Percentiles rank a stretch among this genome's conserved stretches.
Evolutionary conservation across 2,329 filamentous ascomycete genomes (phyloP).

Genomic region (Xylariales sp.): DNA sequence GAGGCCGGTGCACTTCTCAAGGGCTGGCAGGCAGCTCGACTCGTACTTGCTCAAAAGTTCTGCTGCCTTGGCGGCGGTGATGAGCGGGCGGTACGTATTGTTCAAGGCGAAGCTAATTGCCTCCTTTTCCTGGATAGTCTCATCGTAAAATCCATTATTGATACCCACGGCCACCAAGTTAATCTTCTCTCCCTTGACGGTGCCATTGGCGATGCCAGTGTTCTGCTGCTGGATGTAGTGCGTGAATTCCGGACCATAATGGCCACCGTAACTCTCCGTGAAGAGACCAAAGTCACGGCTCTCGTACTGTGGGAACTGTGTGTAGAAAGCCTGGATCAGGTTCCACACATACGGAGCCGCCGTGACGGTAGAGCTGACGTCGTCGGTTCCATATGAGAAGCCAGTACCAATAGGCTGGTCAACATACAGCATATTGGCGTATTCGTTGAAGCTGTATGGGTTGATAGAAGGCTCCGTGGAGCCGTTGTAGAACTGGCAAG

Average conservation of each 20-base stretch:
- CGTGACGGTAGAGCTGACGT: slow-evolving; percentile 32
- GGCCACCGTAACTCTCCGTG: slow-evolving; percentile 25
- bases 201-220: slow-evolving; percentile 14
- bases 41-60: slow-evolving; percentile 11
- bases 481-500: slow-evolving; percentile 43
- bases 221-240: slow-evolving; percentile 22
- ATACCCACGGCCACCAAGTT: slow-evolving; percentile 20
- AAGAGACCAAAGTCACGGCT: slow-evolving; percentile 29
- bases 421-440: slow-evolving; percentile 65
- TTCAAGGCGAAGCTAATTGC: slow-evolving; percentile 15
- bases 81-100: slow-evolving; percentile 8
- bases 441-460: slow-evolving; percentile 59
- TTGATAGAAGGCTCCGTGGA: slow-evolving; percentile 48
- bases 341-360: slow-evolving; percentile 38
- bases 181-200: slow-evolving; percentile 13
- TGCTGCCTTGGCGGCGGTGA: slow-evolving; percentile 1
- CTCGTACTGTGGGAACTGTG: slow-evolving; percentile 45
- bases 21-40: slow-evolving; percentile 8
- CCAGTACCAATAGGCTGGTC: slow-evolving; percentile 50
- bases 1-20: slow-evolving; percentile 8
- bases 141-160: slow-evolving; percentile 20
- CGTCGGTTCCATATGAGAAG: slow-evolving; percentile 34
- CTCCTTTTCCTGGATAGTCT: slow-evolving; percentile 14
- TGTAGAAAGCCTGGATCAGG: slow-evolving; percentile 35
- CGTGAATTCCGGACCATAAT: slow-evolving; percentile 23